phyloP scores from a whole-genome alignment of 2,329 filamentous ascomycete genomes.

The Fusarium ramigenum region DNA sequence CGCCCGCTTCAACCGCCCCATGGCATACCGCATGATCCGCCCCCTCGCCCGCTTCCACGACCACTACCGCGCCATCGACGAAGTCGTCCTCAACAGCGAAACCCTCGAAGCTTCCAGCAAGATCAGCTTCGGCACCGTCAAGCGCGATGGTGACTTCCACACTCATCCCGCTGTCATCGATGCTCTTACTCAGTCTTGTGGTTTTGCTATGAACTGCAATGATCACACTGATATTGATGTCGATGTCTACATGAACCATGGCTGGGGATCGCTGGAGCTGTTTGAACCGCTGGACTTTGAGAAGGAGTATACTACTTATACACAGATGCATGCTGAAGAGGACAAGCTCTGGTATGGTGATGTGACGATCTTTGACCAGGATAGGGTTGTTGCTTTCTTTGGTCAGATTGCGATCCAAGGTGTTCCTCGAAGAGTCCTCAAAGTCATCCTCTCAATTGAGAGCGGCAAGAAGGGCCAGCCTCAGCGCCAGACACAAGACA shows the following conservation, averaged over 20 bases:
- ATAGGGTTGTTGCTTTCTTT: constrained; percentile 54
- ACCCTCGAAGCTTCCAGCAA: constrained; percentile 22
- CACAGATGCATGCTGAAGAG: constrained; percentile 25
- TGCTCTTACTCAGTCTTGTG: constrained; percentile 32
- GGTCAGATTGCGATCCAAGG: constrained; percentile 46
- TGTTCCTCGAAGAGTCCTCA: constrained; percentile 31
- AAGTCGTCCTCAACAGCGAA: constrained; percentile 32
- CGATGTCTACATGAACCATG: constrained; percentile 37
- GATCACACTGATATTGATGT: constrained; percentile 32
- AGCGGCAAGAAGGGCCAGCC: constrained; percentile 25
- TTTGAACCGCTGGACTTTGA: constrained; percentile 32
- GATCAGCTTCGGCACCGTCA: constrained; percentile 32
- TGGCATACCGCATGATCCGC: constrained; percentile 37
- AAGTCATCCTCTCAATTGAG: constrained; percentile 31
- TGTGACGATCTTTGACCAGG: constrained; percentile 64
- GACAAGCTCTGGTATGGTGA: constrained; percentile 52
- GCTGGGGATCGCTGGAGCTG: constrained; percentile 31
- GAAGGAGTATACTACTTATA: constrained; percentile 34
- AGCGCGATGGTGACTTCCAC: constrained; percentile 27
- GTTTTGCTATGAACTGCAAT: constrained; percentile 40
- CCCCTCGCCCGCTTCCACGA: constrained; percentile 34
- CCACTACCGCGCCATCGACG: constrained; percentile 35
- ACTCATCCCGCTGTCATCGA: constrained; percentile 37
- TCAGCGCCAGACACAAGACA: constrained; percentile 9
- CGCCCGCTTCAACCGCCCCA: constrained; percentile 34